phyloP scores from a whole-genome alignment of 345 rosid genomes.

The Ricinus communis region DNA sequence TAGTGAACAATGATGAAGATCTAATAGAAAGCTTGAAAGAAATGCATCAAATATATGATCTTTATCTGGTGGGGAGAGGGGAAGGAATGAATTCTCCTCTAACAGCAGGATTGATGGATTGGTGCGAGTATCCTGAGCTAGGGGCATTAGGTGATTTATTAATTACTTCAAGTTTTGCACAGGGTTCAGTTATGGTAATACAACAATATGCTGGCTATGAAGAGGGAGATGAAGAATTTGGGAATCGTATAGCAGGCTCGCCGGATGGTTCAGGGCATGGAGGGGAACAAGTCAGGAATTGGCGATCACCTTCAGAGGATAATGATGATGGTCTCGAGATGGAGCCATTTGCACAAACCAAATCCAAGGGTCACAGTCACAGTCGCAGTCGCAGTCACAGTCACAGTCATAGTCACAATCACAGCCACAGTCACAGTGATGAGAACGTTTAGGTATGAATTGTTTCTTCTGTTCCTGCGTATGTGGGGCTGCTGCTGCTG shows the following conservation, averaged over 20 bases:
- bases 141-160: conserved; percentile 59
- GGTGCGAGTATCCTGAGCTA: conserved; percentile 51
- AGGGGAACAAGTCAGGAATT: background rate
- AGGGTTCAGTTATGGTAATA: conserved; percentile 59
- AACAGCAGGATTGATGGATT: conserved; percentile 41
- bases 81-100: conserved; percentile 33
- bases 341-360: conserved; percentile 12
- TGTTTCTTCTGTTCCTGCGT: background rate
- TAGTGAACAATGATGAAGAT: conserved; percentile 45
- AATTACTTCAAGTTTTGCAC: conserved; percentile 41
- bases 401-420: no score
- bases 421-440: no score
- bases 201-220: conserved; percentile 40
- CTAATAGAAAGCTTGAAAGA: conserved; percentile 30
- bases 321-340: background rate
- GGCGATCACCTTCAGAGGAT: background rate
- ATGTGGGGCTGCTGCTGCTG: no score
- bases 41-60: conserved; percentile 35
- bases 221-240: background rate
- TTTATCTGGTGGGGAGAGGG: conserved; percentile 57
- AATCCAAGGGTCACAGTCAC: background rate
- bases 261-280: background rate
- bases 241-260: background rate
- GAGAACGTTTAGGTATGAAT: background rate
- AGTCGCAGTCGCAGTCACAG: no score